These are phyloP conservation scores for Lanmaoa pseudosensibilis DNA, from an alignment of 768 basidiomycete species.

Conservation along the genomic window DNA sequence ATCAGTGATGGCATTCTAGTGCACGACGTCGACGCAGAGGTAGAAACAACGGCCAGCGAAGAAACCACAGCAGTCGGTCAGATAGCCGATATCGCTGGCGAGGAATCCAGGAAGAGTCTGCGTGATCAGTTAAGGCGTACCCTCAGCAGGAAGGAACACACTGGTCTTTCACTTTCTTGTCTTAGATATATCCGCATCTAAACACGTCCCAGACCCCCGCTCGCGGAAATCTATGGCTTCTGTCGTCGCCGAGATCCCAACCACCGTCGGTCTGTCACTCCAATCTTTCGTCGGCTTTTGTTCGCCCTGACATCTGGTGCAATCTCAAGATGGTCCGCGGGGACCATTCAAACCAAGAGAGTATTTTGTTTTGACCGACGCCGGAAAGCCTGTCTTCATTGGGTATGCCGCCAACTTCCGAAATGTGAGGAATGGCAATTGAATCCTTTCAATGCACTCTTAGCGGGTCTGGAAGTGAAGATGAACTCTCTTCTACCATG, in stretches of 20 bases:
- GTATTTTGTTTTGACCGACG: conserved; percentile 92
- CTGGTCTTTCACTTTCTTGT: conserved; percentile 38
- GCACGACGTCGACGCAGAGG: conserved; percentile 66
- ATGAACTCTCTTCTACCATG: conserved; percentile 73
- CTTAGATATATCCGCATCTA: conserved; percentile 11
- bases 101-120: conserved; percentile 60
- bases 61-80: conserved; percentile 48
- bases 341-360: conserved; percentile 55
- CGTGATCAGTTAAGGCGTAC: conserved; percentile 74
- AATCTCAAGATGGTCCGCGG: conserved; percentile 10
- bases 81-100: conserved; percentile 46
- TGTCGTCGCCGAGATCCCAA: conserved; percentile 38
- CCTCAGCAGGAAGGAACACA: conserved; percentile 49
- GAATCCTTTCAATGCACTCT: not conserved
- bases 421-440: not conserved
- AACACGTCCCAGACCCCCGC: conserved; percentile 12
- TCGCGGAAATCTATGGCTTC: conserved; percentile 15
- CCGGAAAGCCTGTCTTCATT: conserved; percentile 96
- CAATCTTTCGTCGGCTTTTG: not conserved
- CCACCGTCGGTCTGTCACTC: conserved; percentile 18
- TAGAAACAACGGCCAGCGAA: conserved; percentile 55
- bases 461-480: conserved; percentile 55
- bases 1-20: conserved; percentile 68
- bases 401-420: conserved; percentile 49
- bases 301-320: not conserved